Evolutionary conservation across 169 alveolate genomes (phyloP).

Genomic region (Amoebophrya sp.): DNA sequence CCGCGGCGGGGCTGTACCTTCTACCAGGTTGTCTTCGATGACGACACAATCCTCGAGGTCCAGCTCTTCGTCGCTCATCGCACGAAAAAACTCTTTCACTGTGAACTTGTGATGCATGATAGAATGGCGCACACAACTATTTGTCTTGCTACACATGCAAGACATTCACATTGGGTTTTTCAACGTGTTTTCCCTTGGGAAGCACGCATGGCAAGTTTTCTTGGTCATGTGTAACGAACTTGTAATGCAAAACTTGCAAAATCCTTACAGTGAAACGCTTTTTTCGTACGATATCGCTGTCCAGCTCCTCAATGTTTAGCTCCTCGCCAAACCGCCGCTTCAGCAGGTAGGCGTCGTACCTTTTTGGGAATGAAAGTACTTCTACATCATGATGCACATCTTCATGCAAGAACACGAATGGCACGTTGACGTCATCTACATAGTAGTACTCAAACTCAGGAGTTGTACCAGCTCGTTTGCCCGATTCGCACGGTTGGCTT

Average conservation of each 20-base stretch:
- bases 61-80: too few relatives aligned
- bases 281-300: neutral
- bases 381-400: neutral
- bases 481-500: neutral
- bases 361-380: neutral
- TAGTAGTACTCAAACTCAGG: too few relatives aligned
- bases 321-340: neutral
- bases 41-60: too few relatives aligned
- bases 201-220: neutral
- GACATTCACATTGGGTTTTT: neutral
- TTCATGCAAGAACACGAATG: neutral
- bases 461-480: neutral
- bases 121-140: too few relatives aligned
- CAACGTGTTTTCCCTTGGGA: neutral
- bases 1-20: too few relatives aligned
- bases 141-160: too few relatives aligned
- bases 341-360: neutral
- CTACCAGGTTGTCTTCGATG: too few relatives aligned
- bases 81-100: too few relatives aligned
- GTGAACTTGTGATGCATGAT: too few relatives aligned
- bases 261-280: neutral
- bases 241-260: neutral
- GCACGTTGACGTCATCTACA: neutral
- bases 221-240: neutral
- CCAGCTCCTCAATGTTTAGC: neutral